These are phyloP conservation scores for Usnea hakonensis DNA, from an alignment of 495 filamentous ascomycete species.

Conservation along the genomic window DNA sequence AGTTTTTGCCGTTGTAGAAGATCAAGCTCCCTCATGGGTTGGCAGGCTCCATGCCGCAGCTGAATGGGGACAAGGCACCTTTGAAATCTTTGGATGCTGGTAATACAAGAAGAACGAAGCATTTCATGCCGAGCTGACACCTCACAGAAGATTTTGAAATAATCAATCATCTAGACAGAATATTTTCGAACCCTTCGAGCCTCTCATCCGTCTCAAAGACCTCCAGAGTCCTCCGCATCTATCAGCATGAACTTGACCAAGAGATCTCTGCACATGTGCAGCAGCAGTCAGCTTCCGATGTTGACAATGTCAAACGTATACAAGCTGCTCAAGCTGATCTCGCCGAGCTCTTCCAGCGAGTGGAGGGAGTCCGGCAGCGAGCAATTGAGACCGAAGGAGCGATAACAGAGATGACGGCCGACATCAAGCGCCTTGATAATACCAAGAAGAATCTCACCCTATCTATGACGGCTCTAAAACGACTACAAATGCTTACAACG, in stretches of 20 bases:
- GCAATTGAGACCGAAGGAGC: slow-evolving; percentile 88
- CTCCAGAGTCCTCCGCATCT: slow-evolving; percentile 59
- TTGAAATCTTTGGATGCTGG: slow-evolving; percentile 21
- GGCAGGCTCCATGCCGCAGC: slow-evolving; percentile 21
- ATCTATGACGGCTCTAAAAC: slow-evolving; percentile 96
- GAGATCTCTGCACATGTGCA: slow-evolving; percentile 72
- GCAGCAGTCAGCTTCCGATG: slow-evolving; percentile 76
- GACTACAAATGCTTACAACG: slow-evolving; percentile 96
- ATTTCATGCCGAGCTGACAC: slow-evolving; percentile 19
- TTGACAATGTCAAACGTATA: slow-evolving; percentile 81
- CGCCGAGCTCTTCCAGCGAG: slow-evolving; percentile 83
- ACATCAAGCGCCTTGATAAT: slow-evolving; percentile 95
- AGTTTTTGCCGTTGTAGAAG: background rate
- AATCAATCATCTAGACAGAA: slow-evolving; percentile 82
- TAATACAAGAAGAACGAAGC: background rate
- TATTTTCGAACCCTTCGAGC: slow-evolving; percentile 88
- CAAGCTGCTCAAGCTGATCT: slow-evolving; percentile 84
- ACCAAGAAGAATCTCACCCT: slow-evolving; percentile 94
- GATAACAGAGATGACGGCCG: slow-evolving; percentile 98
- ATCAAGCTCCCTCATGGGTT: background rate
- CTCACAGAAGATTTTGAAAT: slow-evolving; percentile 83
- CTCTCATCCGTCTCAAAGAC: slow-evolving; percentile 69
- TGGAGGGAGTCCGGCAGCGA: slow-evolving; percentile 85
- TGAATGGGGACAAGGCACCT: slow-evolving; percentile 19
- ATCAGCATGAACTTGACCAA: slow-evolving; percentile 77